phyloP scores from a whole-genome alignment of 2,329 filamentous ascomycete species.

The Neonectria ditissima region DNA sequence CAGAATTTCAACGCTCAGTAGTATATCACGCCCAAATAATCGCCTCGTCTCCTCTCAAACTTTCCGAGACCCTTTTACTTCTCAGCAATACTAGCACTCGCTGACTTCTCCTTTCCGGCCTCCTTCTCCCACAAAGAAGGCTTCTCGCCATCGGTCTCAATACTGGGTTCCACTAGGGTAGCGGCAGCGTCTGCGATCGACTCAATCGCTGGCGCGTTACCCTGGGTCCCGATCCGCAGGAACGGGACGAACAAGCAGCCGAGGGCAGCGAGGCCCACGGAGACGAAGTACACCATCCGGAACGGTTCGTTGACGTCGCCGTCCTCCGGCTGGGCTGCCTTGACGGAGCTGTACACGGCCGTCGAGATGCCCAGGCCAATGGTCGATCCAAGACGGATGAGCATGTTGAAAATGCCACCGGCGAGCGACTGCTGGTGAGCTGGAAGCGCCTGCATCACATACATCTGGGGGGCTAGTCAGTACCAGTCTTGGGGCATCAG shows the following conservation, averaged over 20 bases:
- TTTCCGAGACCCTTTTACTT: constrained; percentile 1
- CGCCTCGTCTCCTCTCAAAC: background rate
- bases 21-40: background rate
- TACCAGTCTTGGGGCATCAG: background rate
- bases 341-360: constrained; percentile 66
- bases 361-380: constrained; percentile 72
- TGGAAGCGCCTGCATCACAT: constrained; percentile 75
- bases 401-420: constrained; percentile 76
- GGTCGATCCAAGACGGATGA: constrained; percentile 69
- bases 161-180: constrained; percentile 28
- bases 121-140: constrained; percentile 5
- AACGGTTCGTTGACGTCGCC: constrained; percentile 29
- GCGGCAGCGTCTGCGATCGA: constrained; percentile 14
- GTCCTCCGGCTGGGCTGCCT: constrained; percentile 31
- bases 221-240: constrained; percentile 37
- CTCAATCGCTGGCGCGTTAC: constrained; percentile 31
- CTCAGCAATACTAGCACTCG: constrained; percentile 10
- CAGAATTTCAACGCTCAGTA: background rate
- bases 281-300: constrained; percentile 37
- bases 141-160: constrained; percentile 15
- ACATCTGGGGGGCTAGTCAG: constrained; percentile 64
- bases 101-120: constrained; percentile 18
- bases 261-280: constrained; percentile 36
- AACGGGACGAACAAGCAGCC: constrained; percentile 33
- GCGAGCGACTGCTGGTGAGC: constrained; percentile 73